Percentiles rank a stretch among this genome's conserved stretches.
Conservation (phyloP, 306 rosid genomes). For the Malus fusca region DNA sequence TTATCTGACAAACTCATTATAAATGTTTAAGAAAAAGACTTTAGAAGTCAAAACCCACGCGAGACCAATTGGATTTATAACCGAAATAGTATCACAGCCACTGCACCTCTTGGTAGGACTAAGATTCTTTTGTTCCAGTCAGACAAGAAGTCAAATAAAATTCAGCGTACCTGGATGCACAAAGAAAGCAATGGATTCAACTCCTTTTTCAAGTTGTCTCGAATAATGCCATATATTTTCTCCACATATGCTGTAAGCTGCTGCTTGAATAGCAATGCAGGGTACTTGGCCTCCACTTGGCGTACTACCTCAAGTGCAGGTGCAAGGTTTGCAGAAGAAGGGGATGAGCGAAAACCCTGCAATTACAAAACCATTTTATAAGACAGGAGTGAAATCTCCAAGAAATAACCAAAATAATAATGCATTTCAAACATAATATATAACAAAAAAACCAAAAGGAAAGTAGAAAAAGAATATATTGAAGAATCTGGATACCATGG, state of each 20-base stretch:
- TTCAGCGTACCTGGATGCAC: constrained; percentile 77
- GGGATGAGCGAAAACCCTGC: constrained; percentile 95
- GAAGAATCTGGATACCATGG: constrained; percentile 55
- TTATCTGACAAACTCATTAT: neutral
- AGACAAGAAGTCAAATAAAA: constrained; percentile 10
- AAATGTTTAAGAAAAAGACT: constrained; percentile 5
- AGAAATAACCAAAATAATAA: neutral
- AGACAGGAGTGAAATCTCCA: neutral
- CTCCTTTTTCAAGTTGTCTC: constrained; percentile 97
- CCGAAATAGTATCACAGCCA: neutral
- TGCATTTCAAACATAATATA: neutral
- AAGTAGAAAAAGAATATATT: neutral
- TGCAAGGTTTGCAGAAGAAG: constrained; percentile 73
- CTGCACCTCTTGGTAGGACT: constrained; percentile 14
- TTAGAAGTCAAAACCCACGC: neutral
- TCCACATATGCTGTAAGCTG: constrained; percentile 99
- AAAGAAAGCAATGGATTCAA: constrained; percentile 59
- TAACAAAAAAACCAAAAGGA: neutral
- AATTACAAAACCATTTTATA: constrained; percentile 23
- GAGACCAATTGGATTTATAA: neutral
- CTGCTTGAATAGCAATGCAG: constrained; percentile 98
- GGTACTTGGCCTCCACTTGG: constrained; percentile 94
- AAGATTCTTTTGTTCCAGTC: neutral
- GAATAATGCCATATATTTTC: constrained; percentile 92
- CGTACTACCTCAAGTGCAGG: constrained; percentile 61